Conservation (phyloP, 768 basidiomycete genomes). For the Mycena albidolilacea region DNA sequence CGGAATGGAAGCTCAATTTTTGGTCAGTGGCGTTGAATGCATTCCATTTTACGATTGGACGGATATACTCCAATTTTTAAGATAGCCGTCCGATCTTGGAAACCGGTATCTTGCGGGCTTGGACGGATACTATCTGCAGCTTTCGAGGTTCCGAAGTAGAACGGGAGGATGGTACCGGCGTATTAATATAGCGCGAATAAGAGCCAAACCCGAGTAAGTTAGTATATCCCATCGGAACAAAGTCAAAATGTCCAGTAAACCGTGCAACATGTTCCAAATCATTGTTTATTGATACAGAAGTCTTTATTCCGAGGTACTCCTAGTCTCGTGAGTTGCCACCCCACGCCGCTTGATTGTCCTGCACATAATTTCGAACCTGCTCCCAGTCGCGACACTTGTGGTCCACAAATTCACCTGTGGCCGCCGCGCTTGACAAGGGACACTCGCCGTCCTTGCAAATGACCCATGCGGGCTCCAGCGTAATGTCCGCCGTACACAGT, state of each 20-base stretch:
- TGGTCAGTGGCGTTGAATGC: slow-evolving; percentile 36
- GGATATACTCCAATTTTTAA: slow-evolving; percentile 27
- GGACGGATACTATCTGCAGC: slow-evolving; percentile 39
- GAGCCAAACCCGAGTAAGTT: no score
- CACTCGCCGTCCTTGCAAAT: slow-evolving; percentile 29
- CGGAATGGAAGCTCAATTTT: slow-evolving; percentile 35
- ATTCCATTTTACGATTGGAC: slow-evolving; percentile 37
- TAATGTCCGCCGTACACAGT: slow-evolving; percentile 35
- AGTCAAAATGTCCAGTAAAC: no score
- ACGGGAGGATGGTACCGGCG: slow-evolving; percentile 13
- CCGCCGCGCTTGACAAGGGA: slow-evolving; percentile 15
- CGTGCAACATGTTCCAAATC: no score
- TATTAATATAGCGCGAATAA: no score
- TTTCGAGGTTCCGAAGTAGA: slow-evolving; percentile 26
- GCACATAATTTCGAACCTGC: slow-evolving; percentile 33
- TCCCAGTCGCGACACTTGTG: slow-evolving; percentile 35
- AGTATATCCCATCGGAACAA: no score
- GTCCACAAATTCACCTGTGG: slow-evolving; percentile 24
- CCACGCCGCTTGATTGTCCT: slow-evolving; percentile 28
- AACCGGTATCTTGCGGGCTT: slow-evolving; percentile 37
- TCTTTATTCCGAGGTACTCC: no score
- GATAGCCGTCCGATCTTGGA: slow-evolving; percentile 26
- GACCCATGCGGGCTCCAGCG: slow-evolving; percentile 28
- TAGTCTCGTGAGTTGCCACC: no score
- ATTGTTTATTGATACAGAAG: no score